Conservation (phyloP, 306 rosid genomes). For the Carpinus viminea region DNA sequence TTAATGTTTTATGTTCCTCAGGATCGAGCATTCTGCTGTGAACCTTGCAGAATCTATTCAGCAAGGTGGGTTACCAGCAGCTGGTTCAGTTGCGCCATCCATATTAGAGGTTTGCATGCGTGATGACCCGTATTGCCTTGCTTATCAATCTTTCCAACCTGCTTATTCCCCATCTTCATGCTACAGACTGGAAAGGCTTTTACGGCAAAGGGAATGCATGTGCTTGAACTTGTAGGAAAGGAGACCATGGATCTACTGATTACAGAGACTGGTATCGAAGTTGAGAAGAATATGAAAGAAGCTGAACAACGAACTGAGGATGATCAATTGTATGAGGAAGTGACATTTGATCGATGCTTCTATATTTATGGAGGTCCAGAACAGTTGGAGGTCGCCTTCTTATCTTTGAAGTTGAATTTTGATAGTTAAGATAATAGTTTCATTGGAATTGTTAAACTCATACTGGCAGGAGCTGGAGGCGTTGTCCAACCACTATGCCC, state of each 20-base stretch:
- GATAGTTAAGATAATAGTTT: slow-evolving; percentile 12
- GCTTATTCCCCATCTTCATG: slow-evolving; percentile 34
- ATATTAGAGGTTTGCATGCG: slow-evolving; percentile 71
- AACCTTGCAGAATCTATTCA: slow-evolving; percentile 66
- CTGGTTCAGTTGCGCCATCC: slow-evolving; percentile 69
- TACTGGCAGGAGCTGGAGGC: slow-evolving; percentile 88
- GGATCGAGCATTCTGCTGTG: slow-evolving; percentile 91
- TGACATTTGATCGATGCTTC: slow-evolving; percentile 94
- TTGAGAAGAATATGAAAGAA: slow-evolving; percentile 57
- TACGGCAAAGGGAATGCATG: slow-evolving; percentile 96
- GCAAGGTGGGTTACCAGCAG: slow-evolving; percentile 52
- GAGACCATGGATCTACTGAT: slow-evolving; percentile 91
- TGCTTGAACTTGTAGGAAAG: slow-evolving; percentile 92
- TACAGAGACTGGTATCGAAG: slow-evolving; percentile 89
- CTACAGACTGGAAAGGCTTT: slow-evolving; percentile 89
- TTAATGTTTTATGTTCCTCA: slow-evolving; percentile 41
- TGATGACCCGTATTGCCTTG: slow-evolving; percentile 13
- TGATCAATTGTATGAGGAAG: slow-evolving; percentile 78
- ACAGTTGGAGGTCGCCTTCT: slow-evolving; percentile 82
- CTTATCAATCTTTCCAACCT: slow-evolving; percentile 18
- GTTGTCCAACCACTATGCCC: slow-evolving; percentile 82
- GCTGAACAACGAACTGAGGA: slow-evolving; percentile 50
- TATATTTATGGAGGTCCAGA: slow-evolving; percentile 99
- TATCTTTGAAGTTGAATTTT: slow-evolving; percentile 20
- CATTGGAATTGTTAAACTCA: slow-evolving; percentile 23